phyloP scores from a whole-genome alignment of 208 protist genomes.

The Trypanosoma congolense region DNA sequence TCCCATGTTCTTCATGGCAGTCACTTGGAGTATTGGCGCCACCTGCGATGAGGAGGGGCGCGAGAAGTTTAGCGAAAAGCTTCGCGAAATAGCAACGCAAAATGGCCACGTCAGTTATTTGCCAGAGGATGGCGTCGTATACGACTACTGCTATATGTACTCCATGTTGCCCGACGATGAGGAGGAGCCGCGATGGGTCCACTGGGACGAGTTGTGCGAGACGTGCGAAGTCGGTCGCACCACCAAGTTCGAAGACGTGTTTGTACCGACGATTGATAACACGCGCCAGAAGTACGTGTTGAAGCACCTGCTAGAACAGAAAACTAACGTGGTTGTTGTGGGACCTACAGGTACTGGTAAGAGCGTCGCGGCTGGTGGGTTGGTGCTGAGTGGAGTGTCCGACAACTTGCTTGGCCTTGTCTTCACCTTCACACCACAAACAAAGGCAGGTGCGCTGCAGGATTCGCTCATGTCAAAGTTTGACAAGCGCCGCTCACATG shows the following conservation, averaged over 20 bases:
- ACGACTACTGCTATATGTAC: slow-evolving; percentile 92
- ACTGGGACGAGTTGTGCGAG: slow-evolving; percentile 59
- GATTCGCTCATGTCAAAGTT: slow-evolving; percentile 92
- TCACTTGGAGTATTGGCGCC: slow-evolving; percentile 95
- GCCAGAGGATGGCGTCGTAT: slow-evolving; percentile 69
- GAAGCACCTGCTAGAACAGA: slow-evolving; percentile 64
- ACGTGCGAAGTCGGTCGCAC: slow-evolving; percentile 45
- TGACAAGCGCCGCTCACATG: slow-evolving; percentile 90
- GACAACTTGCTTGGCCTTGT: slow-evolving; percentile 73
- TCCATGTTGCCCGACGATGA: slow-evolving; percentile 41
- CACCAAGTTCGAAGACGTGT: slow-evolving; percentile 86
- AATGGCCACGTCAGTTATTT: slow-evolving; percentile 44
- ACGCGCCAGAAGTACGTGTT: slow-evolving; percentile 88
- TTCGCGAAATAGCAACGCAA: slow-evolving; percentile 59
- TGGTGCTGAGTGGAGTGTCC: slow-evolving; percentile 82
- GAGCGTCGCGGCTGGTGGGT: slow-evolving; percentile 78
- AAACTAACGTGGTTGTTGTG: slow-evolving; percentile 81
- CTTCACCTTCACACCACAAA: slow-evolving; percentile 92
- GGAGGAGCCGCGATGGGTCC: slow-evolving; percentile 52
- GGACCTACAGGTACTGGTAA: slow-evolving; percentile 94
- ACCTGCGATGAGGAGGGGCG: slow-evolving; percentile 89
- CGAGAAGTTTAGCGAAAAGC: slow-evolving; percentile 82
- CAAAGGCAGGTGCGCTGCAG: slow-evolving; percentile 85
- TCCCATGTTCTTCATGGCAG: slow-evolving; percentile 94
- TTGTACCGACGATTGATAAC: slow-evolving; percentile 93